Evolutionary conservation across 2,329 filamentous ascomycete species (phyloP).

Genomic region (Incumbomyces delicatus): DNA sequence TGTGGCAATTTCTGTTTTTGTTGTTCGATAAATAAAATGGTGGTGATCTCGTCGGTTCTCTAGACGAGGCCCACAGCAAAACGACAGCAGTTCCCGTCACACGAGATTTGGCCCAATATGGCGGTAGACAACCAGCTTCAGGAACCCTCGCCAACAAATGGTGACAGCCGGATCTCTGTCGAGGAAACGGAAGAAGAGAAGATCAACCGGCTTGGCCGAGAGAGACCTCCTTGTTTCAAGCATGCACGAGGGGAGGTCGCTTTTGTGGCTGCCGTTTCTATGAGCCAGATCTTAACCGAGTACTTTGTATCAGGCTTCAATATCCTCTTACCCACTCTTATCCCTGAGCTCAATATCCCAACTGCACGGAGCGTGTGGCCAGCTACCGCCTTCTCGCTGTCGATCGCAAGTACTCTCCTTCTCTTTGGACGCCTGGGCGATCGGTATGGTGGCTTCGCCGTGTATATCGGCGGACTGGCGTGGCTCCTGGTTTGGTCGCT

Average conservation of each 20-base stretch:
- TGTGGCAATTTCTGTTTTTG: background rate
- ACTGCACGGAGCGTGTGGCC: slow-evolving; percentile 51
- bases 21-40: background rate
- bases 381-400: slow-evolving; percentile 42
- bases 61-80: background rate
- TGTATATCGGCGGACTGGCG: slow-evolving; percentile 52
- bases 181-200: slow-evolving; percentile 20
- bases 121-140: background rate
- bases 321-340: slow-evolving; percentile 56
- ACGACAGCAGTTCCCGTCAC: background rate
- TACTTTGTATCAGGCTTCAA: slow-evolving; percentile 70
- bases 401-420: slow-evolving; percentile 39
- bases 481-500: slow-evolving; percentile 62
- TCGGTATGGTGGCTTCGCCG: slow-evolving; percentile 53
- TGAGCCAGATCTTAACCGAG: slow-evolving; percentile 58
- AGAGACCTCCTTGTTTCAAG: slow-evolving; percentile 49
- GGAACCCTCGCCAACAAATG: background rate
- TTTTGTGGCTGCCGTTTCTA: slow-evolving; percentile 53
- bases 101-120: background rate
- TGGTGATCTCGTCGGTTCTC: background rate
- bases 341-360: slow-evolving; percentile 54
- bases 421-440: slow-evolving; percentile 49
- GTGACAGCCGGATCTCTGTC: slow-evolving; percentile 2
- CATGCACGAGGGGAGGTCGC: slow-evolving; percentile 47
- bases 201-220: slow-evolving; percentile 53